Conservation (phyloP, 495 filamentous ascomycete species). For the Penicillium goetzii region DNA sequence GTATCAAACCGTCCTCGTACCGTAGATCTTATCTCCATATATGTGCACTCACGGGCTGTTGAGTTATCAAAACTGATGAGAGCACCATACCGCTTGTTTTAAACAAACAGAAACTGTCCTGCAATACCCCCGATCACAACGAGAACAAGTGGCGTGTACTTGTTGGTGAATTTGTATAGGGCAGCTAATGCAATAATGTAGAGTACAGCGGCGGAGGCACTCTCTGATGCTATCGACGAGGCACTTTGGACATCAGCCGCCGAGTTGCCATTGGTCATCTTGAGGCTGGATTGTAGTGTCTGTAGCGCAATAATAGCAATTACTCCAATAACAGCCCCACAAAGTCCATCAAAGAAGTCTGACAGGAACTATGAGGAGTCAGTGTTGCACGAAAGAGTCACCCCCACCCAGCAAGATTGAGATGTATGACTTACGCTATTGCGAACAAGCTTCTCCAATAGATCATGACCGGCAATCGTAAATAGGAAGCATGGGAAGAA, state of each 20-base stretch:
- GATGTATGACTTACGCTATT: neutral
- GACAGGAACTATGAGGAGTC: neutral
- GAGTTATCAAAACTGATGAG: no score
- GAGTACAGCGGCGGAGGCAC: slow-evolving; percentile 6
- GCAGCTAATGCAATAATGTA: neutral
- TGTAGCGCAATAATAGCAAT: slow-evolving; percentile 3
- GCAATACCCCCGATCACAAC: slow-evolving; percentile 3
- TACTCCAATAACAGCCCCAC: neutral
- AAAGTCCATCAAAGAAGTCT: slow-evolving; percentile 3
- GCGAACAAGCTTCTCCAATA: slow-evolving; percentile 5
- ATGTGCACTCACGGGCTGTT: no score
- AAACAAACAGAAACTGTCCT: slow-evolving; percentile 7
- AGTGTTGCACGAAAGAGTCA: no score
- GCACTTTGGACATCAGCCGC: no score
- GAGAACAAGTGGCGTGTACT: slow-evolving; percentile 22
- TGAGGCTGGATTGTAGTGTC: neutral
- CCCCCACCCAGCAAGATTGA: no score
- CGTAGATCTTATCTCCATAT: no score
- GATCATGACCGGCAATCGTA: slow-evolving; percentile 5
- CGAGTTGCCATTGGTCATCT: neutral
- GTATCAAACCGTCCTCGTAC: no score
- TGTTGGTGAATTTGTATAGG: slow-evolving; percentile 1
- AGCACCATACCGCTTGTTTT: neutral
- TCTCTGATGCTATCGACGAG: neutral
- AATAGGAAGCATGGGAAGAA: slow-evolving; percentile 2